Conservation (phyloP, 805 yeast species). For the Candida mattraensis region DNA sequence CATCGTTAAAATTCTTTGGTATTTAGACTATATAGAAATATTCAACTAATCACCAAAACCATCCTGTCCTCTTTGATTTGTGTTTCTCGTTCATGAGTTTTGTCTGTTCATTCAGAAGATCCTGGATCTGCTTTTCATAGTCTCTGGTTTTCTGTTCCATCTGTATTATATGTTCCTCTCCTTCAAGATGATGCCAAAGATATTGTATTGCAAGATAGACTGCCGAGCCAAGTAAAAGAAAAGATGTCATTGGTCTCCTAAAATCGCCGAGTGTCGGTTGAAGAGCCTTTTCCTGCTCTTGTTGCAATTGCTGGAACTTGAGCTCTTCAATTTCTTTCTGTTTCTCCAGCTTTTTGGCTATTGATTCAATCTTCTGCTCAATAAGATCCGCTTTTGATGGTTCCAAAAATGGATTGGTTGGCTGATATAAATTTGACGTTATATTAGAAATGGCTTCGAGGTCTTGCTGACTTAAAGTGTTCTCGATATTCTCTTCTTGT, state of each 20-base stretch:
- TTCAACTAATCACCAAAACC: slow-evolving; percentile 17
- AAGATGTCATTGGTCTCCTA: slow-evolving; percentile 33
- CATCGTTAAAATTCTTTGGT: slow-evolving; percentile 26
- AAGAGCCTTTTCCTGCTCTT: slow-evolving; percentile 19
- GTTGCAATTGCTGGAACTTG: slow-evolving; percentile 16
- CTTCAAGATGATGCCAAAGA: slow-evolving; percentile 33
- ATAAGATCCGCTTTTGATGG: slow-evolving; percentile 32
- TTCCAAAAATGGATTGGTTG: slow-evolving; percentile 29
- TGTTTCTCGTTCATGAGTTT: slow-evolving; percentile 7
- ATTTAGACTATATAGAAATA: slow-evolving; percentile 3
- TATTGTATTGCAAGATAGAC: slow-evolving; percentile 35
- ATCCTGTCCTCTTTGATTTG: slow-evolving; percentile 9
- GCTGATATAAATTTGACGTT: slow-evolving; percentile 27
- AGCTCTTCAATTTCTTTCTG: slow-evolving; percentile 25
- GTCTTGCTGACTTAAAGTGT: slow-evolving; percentile 11
- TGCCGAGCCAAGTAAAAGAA: slow-evolving; percentile 33
- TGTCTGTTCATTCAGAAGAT: slow-evolving; percentile 27
- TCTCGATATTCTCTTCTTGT: slow-evolving; percentile 1
- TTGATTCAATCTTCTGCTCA: slow-evolving; percentile 27
- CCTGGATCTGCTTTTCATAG: slow-evolving; percentile 29
- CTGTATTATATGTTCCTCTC: slow-evolving; percentile 27
- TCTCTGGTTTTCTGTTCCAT: slow-evolving; percentile 24
- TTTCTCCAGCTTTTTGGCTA: slow-evolving; percentile 23
- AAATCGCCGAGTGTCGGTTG: slow-evolving; percentile 35
- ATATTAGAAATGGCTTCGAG: slow-evolving; percentile 19